A percentile compares a stretch with the other conserved stretches of the same genome.
Conservation (phyloP, 2,329 filamentous ascomycete genomes). For the Botryosphaeria dothidea region DNA sequence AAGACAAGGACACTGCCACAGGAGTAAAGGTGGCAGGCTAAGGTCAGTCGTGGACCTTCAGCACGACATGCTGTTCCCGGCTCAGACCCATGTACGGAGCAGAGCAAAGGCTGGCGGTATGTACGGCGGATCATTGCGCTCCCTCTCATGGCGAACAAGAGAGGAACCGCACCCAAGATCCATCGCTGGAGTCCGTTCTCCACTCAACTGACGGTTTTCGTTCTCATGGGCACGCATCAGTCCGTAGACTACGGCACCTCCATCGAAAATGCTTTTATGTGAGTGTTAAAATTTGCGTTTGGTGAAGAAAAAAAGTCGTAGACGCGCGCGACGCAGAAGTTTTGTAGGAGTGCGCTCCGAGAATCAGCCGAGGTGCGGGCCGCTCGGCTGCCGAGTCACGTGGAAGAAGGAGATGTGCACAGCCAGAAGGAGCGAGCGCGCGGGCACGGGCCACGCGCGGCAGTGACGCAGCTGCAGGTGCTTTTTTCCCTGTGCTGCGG, state of each 20-base stretch:
- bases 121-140: conserved; percentile 63
- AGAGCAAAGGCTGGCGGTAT: conserved; percentile 25
- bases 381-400: neutral
- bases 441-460: neutral
- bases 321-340: neutral
- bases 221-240: conserved; percentile 53
- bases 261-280: conserved; percentile 59
- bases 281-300: conserved; percentile 60
- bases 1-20: too few species aligned
- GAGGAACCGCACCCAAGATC: conserved; percentile 62
- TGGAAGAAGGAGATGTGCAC: neutral
- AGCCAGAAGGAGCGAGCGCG: neutral
- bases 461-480: conserved; percentile 10
- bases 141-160: conserved; percentile 50
- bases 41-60: too few species aligned
- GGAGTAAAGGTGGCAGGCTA: too few species aligned
- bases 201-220: conserved; percentile 61
- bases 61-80: too few species aligned
- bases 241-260: conserved; percentile 43
- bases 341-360: neutral
- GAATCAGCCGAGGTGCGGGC: neutral
- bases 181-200: conserved; percentile 49
- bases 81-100: neutral
- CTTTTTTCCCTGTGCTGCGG: neutral
- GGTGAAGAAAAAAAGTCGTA: conserved; percentile 42